Conservation (phyloP, 257 asterid species). For the Asclepias syriaca region DNA sequence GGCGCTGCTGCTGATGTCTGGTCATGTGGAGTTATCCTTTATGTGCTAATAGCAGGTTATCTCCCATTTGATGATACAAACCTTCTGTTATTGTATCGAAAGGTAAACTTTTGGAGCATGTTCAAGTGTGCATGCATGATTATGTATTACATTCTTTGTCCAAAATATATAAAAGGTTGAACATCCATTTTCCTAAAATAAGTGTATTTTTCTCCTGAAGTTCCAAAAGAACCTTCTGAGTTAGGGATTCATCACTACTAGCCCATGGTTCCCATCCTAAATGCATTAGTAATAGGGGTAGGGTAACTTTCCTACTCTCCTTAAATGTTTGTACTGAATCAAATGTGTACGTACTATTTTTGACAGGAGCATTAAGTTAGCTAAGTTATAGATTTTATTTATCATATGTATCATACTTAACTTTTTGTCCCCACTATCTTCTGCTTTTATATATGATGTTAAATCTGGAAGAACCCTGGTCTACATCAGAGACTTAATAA, state of each 20-base stretch:
- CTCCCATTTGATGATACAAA: constrained; percentile 78
- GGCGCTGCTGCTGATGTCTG: constrained; percentile 97
- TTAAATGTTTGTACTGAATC: not conserved
- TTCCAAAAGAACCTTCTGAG: not conserved
- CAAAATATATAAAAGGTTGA: not conserved
- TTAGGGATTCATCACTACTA: not conserved
- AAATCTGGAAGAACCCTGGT: not conserved
- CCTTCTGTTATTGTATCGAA: constrained; percentile 62
- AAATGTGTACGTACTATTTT: too few relatives aligned
- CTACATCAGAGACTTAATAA: not conserved
- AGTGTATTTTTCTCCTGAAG: not conserved
- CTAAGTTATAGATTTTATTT: not conserved
- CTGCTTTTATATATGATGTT: not conserved
- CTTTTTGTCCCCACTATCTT: not conserved
- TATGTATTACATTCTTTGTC: not conserved
- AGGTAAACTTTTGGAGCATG: constrained; percentile 38
- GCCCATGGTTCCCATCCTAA: not conserved
- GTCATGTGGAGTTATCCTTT: constrained; percentile 96
- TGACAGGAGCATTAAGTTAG: not conserved
- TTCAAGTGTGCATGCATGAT: not conserved
- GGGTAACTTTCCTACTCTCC: not conserved
- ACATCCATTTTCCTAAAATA: too few relatives aligned
- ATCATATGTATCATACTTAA: not conserved
- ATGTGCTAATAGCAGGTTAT: constrained; percentile 82
- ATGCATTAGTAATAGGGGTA: not conserved